phyloP scores from a whole-genome alignment of 352 stramenopile genomes.

The Globisporangium ultimum region DNA sequence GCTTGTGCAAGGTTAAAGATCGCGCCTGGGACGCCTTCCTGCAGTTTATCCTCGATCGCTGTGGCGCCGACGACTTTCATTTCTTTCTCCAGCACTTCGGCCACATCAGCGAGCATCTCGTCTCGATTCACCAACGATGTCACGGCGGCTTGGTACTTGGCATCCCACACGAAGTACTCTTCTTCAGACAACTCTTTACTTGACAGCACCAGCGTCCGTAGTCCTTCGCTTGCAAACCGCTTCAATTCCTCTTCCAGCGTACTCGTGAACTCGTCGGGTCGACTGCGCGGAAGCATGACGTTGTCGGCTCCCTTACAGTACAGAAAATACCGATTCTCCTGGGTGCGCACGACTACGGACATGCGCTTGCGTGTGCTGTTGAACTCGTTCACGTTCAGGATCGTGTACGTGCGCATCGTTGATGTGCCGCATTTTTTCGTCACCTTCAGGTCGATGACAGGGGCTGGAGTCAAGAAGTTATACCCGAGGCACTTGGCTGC shows the following conservation, averaged over 20 bases:
- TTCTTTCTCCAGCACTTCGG: constrained; percentile 55
- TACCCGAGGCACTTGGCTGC: constrained; percentile 77
- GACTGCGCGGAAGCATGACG: constrained; percentile 72
- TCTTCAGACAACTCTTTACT: constrained; percentile 48
- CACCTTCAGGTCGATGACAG: constrained; percentile 46
- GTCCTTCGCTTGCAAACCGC: constrained; percentile 74
- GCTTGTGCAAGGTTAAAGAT: constrained; percentile 86
- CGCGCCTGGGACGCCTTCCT: constrained; percentile 82
- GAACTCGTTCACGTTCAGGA: constrained; percentile 85
- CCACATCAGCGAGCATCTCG: constrained; percentile 45
- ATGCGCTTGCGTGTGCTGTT: constrained; percentile 96
- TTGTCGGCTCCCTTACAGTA: constrained; percentile 85
- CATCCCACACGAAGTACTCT: constrained; percentile 66
- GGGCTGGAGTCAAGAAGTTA: constrained; percentile 71
- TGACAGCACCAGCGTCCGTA: constrained; percentile 80
- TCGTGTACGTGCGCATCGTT: constrained; percentile 38
- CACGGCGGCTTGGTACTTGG: constrained; percentile 53
- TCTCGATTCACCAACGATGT: constrained; percentile 61
- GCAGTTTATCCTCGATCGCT: constrained; percentile 93
- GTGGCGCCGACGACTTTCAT: constrained; percentile 89
- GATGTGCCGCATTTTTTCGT: constrained; percentile 38
- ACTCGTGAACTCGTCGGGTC: constrained; percentile 24
- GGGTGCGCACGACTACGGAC: constrained; percentile 90
- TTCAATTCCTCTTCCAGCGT: constrained; percentile 56
- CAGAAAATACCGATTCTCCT: constrained; percentile 41